These are phyloP conservation scores for Saccharomyces hybrid DNA, from an alignment of 1,139 yeast species.

Conservation along the genomic window DNA sequence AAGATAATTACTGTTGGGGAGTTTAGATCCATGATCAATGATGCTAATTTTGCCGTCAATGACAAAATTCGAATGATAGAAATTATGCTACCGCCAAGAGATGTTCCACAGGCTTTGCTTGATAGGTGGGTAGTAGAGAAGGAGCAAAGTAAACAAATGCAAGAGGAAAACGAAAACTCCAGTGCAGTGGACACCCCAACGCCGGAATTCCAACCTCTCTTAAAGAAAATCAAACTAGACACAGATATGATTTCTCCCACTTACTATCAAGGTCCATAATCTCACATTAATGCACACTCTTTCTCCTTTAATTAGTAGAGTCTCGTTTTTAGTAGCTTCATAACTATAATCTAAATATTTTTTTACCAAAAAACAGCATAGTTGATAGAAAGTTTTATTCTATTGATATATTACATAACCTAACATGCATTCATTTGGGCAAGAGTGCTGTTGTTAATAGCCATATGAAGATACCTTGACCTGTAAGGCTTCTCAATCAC, in stretches of 20 bases:
- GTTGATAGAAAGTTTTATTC: neutral
- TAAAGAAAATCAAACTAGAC: neutral
- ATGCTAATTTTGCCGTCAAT: constrained; percentile 47
- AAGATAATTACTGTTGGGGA: constrained; percentile 42
- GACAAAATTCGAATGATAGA: constrained; percentile 68
- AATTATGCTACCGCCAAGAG: constrained; percentile 70
- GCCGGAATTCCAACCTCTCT: neutral
- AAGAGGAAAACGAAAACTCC: constrained; percentile 1
- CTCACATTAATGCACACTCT: neutral
- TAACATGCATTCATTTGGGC: neutral
- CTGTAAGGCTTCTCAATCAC: too few relatives aligned
- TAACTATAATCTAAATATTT: neutral
- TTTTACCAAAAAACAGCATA: neutral
- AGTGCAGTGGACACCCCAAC: neutral
- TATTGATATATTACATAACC: neutral
- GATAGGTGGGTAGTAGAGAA: constrained; percentile 42
- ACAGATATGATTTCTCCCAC: neutral
- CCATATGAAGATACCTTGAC: too few relatives aligned
- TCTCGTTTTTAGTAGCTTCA: neutral
- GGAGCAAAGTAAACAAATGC: constrained; percentile 5
- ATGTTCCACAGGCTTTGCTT: constrained; percentile 67
- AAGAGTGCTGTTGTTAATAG: neutral
- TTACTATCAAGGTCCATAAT: neutral
- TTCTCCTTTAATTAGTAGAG: neutral
- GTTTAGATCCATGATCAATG: constrained; percentile 40